These are phyloP conservation scores for Oryza glaberrima DNA, from an alignment of 176 grass and related monocot species.

Conservation along the genomic window DNA sequence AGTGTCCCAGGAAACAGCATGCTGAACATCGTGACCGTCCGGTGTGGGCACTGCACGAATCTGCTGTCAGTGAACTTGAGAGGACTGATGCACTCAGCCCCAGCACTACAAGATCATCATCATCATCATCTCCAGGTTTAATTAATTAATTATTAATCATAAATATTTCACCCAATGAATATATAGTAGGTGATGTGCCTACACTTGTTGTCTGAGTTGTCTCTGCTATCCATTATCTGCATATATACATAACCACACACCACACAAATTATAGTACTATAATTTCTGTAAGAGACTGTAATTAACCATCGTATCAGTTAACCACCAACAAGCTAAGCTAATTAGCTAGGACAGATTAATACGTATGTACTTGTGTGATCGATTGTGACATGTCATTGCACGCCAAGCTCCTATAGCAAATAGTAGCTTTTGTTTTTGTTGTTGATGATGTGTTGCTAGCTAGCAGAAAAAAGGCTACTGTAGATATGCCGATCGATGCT, in stretches of 20 bases:
- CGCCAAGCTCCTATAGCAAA: neutral
- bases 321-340: neutral
- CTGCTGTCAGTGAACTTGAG: slow-evolving; percentile 59
- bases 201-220: too few relatives aligned
- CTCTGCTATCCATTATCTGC: too few relatives aligned
- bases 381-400: neutral
- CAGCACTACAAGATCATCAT: slow-evolving; percentile 39
- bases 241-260: too few relatives aligned
- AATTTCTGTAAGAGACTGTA: neutral
- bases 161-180: neutral
- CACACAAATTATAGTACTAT: too few relatives aligned
- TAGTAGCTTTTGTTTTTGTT: neutral
- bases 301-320: neutral
- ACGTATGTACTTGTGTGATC: neutral
- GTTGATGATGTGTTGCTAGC: neutral
- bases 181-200: neutral
- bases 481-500: neutral
- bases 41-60: slow-evolving; percentile 69
- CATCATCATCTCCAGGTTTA: slow-evolving; percentile 54
- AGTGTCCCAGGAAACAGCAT: slow-evolving; percentile 68
- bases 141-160: neutral
- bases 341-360: neutral
- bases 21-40: slow-evolving; percentile 57
- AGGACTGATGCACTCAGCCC: slow-evolving; percentile 42
- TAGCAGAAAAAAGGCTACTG: neutral